phyloP scores from a whole-genome alignment of 2,329 filamentous ascomycete genomes.

The Colletotrichum gloeosporioides region DNA sequence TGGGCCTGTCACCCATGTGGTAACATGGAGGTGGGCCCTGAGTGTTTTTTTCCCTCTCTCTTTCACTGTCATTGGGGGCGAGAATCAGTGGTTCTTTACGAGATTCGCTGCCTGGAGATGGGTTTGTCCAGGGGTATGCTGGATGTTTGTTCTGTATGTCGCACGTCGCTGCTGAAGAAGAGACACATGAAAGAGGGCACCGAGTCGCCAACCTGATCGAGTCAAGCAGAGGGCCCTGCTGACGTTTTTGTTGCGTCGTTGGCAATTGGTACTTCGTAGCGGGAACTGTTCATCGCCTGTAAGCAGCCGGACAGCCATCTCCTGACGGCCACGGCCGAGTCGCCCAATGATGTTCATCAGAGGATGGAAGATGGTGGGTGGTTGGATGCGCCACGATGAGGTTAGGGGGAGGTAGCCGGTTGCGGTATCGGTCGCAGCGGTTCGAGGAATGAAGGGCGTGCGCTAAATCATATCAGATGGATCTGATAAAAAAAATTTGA shows the following conservation, averaged over 20 bases:
- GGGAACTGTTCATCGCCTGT: not conserved
- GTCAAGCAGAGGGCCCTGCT: not conserved
- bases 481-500: slow-evolving; percentile 20
- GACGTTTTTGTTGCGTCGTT: not conserved
- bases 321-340: not conserved
- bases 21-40: not conserved
- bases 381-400: slow-evolving; percentile 2
- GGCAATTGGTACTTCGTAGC: not conserved
- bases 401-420: not conserved
- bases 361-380: not conserved
- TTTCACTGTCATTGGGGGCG: not conserved
- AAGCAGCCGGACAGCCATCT: not conserved
- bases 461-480: slow-evolving; percentile 21
- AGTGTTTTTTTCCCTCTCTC: not conserved
- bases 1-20: not conserved
- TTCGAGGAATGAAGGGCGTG: not conserved
- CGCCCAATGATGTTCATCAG: not conserved
- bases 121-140: not conserved
- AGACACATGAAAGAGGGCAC: not conserved
- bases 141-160: not conserved
- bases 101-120: not conserved
- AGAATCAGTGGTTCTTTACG: not conserved
- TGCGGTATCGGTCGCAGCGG: slow-evolving; percentile 10
- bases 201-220: not conserved
- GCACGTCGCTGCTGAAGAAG: not conserved